These are phyloP conservation scores for Ceratocystiopsis brevicomis DNA, from an alignment of 2,329 filamentous ascomycete genomes.

Conservation along the genomic window DNA sequence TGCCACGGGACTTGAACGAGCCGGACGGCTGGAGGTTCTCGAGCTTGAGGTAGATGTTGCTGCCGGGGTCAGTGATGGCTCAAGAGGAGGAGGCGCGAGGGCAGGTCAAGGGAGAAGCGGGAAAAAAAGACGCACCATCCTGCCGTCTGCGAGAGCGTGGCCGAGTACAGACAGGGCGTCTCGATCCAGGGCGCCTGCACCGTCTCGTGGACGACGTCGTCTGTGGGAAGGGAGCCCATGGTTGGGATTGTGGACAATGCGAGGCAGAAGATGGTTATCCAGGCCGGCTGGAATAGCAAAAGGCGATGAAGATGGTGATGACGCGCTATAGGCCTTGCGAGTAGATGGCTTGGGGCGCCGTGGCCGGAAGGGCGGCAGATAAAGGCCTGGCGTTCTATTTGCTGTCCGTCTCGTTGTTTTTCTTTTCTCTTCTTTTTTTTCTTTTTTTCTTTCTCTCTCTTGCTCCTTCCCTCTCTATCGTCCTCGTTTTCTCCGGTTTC, in stretches of 20 bases:
- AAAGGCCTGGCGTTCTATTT: too few relatives aligned
- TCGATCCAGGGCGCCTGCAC: slow-evolving; percentile 38
- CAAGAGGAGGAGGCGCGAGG: too few relatives aligned
- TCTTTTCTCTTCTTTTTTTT: neutral
- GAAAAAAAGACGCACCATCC: slow-evolving; percentile 35
- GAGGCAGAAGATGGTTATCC: too few relatives aligned
- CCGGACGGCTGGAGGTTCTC: slow-evolving; percentile 66
- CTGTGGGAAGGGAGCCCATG: slow-evolving; percentile 4
- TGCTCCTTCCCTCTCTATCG: neutral
- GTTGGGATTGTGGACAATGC: neutral
- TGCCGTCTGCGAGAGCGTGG: slow-evolving; percentile 42
- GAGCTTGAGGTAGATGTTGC: slow-evolving; percentile 66
- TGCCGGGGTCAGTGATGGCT: slow-evolving; percentile 7
- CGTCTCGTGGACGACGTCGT: slow-evolving; percentile 2
- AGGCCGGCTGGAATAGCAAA: too few relatives aligned
- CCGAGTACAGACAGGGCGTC: slow-evolving; percentile 49
- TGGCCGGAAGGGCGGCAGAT: too few relatives aligned
- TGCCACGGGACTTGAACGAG: slow-evolving; percentile 66
- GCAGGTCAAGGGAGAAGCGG: neutral
- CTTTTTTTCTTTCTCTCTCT: neutral
- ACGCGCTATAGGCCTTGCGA: too few relatives aligned
- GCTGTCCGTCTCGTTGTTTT: neutral
- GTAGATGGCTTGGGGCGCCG: too few relatives aligned
- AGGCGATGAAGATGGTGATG: too few relatives aligned
- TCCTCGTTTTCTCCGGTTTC: neutral